Conservation (phyloP, 345 rosid genomes). For the Arabis hirsuta region DNA sequence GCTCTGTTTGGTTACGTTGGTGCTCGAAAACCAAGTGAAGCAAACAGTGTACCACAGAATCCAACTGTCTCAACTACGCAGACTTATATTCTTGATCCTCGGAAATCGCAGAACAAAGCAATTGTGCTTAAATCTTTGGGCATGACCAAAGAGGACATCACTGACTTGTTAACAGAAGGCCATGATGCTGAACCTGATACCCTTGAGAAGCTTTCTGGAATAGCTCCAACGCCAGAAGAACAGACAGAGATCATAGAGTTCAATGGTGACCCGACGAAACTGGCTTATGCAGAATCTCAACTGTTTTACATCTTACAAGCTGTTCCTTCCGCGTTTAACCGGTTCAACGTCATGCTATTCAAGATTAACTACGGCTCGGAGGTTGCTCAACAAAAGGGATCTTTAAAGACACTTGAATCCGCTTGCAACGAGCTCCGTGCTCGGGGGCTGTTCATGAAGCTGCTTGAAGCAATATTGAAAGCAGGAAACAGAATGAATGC, state of each 20-base stretch:
- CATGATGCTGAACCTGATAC: constrained; percentile 63
- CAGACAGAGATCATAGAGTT: constrained; percentile 60
- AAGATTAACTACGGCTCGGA: constrained; percentile 66
- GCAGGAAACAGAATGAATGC: constrained; percentile 96
- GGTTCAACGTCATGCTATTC: constrained; percentile 77
- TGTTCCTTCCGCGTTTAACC: constrained; percentile 71
- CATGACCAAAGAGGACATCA: constrained; percentile 59
- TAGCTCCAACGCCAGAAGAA: constrained; percentile 77
- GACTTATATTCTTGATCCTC: constrained; percentile 64
- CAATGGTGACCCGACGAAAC: constrained; percentile 55
- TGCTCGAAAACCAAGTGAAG: constrained; percentile 51
- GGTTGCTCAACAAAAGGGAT: constrained; percentile 55
- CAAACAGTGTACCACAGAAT: constrained; percentile 27
- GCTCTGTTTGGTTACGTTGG: constrained; percentile 81
- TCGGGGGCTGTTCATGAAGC: constrained; percentile 75
- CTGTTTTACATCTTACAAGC: constrained; percentile 67
- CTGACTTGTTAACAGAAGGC: constrained; percentile 62
- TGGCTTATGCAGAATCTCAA: constrained; percentile 79
- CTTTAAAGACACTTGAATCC: constrained; percentile 54
- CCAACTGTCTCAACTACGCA: constrained; percentile 44
- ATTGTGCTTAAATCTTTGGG: constrained; percentile 76
- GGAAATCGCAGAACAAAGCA: constrained; percentile 85
- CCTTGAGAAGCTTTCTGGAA: constrained; percentile 77
- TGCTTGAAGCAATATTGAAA: constrained; percentile 87
- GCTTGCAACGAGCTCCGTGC: constrained; percentile 79